These are phyloP conservation scores for Symbiodinium natans DNA, from an alignment of 73 alveolate genomes.

Conservation along the genomic window DNA sequence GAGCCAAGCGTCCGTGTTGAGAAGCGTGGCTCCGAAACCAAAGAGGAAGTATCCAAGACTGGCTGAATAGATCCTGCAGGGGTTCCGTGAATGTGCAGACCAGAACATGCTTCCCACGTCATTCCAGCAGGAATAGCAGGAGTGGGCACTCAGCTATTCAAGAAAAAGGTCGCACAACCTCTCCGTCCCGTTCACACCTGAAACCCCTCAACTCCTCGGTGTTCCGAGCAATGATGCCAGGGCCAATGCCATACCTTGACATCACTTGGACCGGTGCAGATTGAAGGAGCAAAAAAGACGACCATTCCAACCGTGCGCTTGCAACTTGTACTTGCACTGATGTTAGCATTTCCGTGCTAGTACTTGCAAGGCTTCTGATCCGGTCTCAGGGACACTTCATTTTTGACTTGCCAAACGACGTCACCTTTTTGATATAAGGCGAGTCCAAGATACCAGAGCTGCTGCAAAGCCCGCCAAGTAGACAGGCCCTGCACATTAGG, in stretches of 20 bases:
- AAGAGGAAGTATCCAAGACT: slow-evolving; percentile 45
- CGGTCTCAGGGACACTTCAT: too few relatives aligned
- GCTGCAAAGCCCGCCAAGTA: neutral
- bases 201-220: neutral
- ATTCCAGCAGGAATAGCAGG: too few relatives aligned
- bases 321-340: too few relatives aligned
- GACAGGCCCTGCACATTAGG: slow-evolving; percentile 2
- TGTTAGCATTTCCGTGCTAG: too few relatives aligned
- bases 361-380: too few relatives aligned
- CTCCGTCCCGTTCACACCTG: too few relatives aligned
- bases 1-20: slow-evolving; percentile 51
- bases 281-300: too few relatives aligned
- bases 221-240: neutral
- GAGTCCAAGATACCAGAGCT: neutral
- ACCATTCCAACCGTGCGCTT: too few relatives aligned
- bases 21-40: slow-evolving; percentile 73
- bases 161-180: too few relatives aligned
- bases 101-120: neutral
- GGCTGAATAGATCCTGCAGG: slow-evolving; percentile 18
- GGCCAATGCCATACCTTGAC: neutral
- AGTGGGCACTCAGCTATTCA: neutral
- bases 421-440: too few relatives aligned
- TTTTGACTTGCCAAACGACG: too few relatives aligned
- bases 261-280: too few relatives aligned
- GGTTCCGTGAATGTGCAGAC: neutral